These are phyloP conservation scores for Moelleriella libera DNA, from an alignment of 2,329 filamentous ascomycete genomes.

Conservation along the genomic window DNA sequence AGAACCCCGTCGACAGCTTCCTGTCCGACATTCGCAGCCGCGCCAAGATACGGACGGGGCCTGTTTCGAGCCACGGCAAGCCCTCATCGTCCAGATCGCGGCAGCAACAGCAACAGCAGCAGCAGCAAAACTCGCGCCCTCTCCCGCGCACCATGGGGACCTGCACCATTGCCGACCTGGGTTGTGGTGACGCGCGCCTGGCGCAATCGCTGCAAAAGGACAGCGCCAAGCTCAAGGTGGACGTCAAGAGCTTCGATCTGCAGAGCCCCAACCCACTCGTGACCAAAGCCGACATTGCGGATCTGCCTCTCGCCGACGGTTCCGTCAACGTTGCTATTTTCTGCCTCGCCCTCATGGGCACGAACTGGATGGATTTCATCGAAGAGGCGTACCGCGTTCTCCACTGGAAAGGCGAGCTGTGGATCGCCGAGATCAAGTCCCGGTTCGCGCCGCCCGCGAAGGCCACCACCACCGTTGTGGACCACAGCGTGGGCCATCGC, in stretches of 20 bases:
- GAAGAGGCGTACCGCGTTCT: slow-evolving; percentile 90
- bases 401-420: slow-evolving; percentile 88
- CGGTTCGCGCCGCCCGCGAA: slow-evolving; percentile 46
- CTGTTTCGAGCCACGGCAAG: too few relatives aligned
- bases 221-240: slow-evolving; percentile 52
- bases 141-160: slow-evolving; percentile 59
- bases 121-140: slow-evolving; percentile 18
- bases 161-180: slow-evolving; percentile 78
- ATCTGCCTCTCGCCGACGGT: slow-evolving; percentile 61
- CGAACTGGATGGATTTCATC: slow-evolving; percentile 93
- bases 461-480: slow-evolving; percentile 29
- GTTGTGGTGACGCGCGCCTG: slow-evolving; percentile 83
- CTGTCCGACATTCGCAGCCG: slow-evolving; percentile 56
- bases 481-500: slow-evolving; percentile 59
- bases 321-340: slow-evolving; percentile 82
- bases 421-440: slow-evolving; percentile 94
- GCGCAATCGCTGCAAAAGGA: slow-evolving; percentile 53
- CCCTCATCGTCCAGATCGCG: too few relatives aligned
- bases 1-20: slow-evolving; percentile 88
- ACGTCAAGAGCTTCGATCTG: slow-evolving; percentile 76
- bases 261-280: slow-evolving; percentile 64
- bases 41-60: slow-evolving; percentile 29
- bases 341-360: slow-evolving; percentile 95
- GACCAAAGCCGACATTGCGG: slow-evolving; percentile 78
- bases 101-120: slow-evolving; percentile 3